phyloP scores from a whole-genome alignment of 305 asterid genomes.

The Rubia peregrina region DNA sequence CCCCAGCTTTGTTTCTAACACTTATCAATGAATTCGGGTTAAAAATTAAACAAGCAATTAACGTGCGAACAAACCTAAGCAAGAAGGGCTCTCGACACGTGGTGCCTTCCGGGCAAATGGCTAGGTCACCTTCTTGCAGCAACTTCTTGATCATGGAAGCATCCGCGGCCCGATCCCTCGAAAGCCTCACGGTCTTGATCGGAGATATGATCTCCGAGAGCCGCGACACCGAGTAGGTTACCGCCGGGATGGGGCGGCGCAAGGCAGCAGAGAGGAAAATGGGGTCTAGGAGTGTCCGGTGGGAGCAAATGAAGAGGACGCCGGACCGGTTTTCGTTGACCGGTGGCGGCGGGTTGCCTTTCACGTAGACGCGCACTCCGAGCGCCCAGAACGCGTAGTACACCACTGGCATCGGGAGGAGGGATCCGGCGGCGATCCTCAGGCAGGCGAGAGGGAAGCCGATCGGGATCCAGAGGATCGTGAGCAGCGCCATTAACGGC shows the following conservation, averaged over 20 bases:
- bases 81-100: slow-evolving; percentile 71
- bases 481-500: slow-evolving; percentile 40
- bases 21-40: no score
- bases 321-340: slow-evolving; percentile 33
- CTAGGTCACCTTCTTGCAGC: slow-evolving; percentile 53
- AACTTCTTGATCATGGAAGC: slow-evolving; percentile 54
- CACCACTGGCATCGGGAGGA: slow-evolving; percentile 50
- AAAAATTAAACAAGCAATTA: no score
- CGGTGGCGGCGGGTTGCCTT: slow-evolving; percentile 52
- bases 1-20: no score
- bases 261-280: slow-evolving; percentile 52
- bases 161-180: slow-evolving; percentile 49
- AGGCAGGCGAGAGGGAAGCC: slow-evolving; percentile 53
- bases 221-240: slow-evolving; percentile 54
- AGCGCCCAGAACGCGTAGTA: slow-evolving; percentile 54
- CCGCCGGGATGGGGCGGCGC: slow-evolving; percentile 58
- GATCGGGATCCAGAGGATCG: slow-evolving; percentile 51
- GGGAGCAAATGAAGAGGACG: slow-evolving; percentile 61
- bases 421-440: slow-evolving; percentile 50
- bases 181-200: slow-evolving; percentile 40
- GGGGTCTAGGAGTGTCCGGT: slow-evolving; percentile 55
- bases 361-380: slow-evolving; percentile 51
- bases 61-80: slow-evolving; percentile 27
- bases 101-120: slow-evolving; percentile 76
- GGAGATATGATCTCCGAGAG: slow-evolving; percentile 58